Evolutionary conservation across 495 filamentous ascomycete genomes (phyloP).

Genomic region (Ramalina intermedia): DNA sequence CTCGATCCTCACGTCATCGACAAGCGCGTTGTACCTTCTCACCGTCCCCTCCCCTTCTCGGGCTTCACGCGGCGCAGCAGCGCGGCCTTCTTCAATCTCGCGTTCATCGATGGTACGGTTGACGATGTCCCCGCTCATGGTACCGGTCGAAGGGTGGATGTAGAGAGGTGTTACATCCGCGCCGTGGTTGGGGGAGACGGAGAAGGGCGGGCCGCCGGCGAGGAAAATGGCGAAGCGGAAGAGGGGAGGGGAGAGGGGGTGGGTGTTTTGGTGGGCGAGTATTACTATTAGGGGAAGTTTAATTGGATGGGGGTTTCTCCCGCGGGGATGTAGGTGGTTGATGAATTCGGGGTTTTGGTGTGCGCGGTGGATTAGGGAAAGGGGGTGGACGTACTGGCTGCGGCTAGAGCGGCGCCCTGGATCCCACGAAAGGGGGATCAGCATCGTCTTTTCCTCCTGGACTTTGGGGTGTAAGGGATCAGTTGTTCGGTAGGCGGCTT

Average conservation of each 20-base stretch:
- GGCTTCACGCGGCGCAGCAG: not conserved
- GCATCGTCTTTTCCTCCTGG: not conserved
- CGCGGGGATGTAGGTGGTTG: no score
- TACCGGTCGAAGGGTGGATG: not conserved
- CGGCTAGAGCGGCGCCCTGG: not conserved
- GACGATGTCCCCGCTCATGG: not conserved
- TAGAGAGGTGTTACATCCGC: constrained; percentile 25
- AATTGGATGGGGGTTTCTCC: no score
- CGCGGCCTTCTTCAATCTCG: not conserved
- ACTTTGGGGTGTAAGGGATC: constrained; percentile 8
- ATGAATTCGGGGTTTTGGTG: no score
- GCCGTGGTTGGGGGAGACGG: constrained; percentile 31
- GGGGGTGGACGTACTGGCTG: not conserved
- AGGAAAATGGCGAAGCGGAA: constrained; percentile 48
- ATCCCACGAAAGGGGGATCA: not conserved
- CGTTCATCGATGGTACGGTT: not conserved
- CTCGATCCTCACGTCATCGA: constrained; percentile 19
- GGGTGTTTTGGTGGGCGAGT: constrained; percentile 23
- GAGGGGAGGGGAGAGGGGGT: constrained; percentile 23
- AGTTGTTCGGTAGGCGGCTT: constrained; percentile 21
- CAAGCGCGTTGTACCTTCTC: not conserved
- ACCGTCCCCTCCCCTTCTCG: not conserved
- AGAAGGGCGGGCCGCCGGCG: constrained; percentile 36
- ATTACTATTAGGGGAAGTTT: constrained; percentile 3
- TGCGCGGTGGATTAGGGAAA: no score